Percentiles rank a stretch among this genome's conserved stretches.
Evolutionary conservation across 495 filamentous ascomycete genomes (phyloP).

Genomic region (Lophium mytilinum): DNA sequence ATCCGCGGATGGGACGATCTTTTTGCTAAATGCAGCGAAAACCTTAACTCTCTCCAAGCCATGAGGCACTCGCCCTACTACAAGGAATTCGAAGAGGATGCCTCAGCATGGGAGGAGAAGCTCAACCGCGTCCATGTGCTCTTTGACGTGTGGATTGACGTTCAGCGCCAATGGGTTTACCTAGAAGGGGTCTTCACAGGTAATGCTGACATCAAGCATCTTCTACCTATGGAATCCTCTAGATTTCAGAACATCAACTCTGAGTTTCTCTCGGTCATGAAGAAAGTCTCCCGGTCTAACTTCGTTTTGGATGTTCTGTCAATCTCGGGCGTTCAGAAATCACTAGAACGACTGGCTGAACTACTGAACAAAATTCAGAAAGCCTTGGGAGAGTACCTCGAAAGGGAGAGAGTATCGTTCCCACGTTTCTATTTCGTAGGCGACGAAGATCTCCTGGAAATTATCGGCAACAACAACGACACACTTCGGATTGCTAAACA

Average conservation of each 20-base stretch:
- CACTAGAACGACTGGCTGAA: conserved; percentile 86
- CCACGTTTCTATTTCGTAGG: conserved; percentile 99
- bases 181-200: conserved; percentile 97
- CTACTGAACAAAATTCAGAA: conserved; percentile 99
- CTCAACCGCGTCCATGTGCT: conserved; percentile 93
- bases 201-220: conserved; percentile 97
- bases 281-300: conserved; percentile 93
- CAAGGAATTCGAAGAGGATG: conserved; percentile 97
- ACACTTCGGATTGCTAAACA: conserved; percentile 93
- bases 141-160: conserved; percentile 99
- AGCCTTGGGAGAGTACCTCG: conserved; percentile 94
- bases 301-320: conserved; percentile 91
- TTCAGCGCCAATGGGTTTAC: conserved; percentile 98
- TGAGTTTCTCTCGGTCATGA: conserved; percentile 95
- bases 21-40: conserved; percentile 96
- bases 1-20: conserved; percentile 98
- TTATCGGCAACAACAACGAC: conserved; percentile 98
- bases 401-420: conserved; percentile 93
- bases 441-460: conserved; percentile 97
- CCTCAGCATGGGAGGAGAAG: conserved; percentile 93
- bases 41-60: conserved; percentile 91
- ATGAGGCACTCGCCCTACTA: conserved; percentile 99
- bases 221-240: conserved; percentile 89
- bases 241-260: conserved; percentile 98
- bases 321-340: conserved; percentile 92